These are phyloP conservation scores for Leccinum sublutescens DNA, from an alignment of 768 basidiomycete species.

Conservation along the genomic window DNA sequence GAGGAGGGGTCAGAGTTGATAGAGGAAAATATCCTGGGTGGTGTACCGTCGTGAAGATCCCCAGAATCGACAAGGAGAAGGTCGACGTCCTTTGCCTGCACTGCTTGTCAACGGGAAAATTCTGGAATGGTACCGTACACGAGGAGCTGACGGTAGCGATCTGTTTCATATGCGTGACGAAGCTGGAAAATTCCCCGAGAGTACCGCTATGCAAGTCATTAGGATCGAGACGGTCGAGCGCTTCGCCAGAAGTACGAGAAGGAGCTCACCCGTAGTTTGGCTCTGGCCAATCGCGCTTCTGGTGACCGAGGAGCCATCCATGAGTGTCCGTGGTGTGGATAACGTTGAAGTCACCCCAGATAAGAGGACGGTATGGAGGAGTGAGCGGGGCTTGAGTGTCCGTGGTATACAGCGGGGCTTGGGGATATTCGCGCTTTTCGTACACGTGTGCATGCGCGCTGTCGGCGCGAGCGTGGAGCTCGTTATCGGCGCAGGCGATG, in stretches of 20 bases:
- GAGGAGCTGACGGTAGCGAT: constrained; percentile 51
- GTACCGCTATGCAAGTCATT: constrained; percentile 41
- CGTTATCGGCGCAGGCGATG: constrained; percentile 21
- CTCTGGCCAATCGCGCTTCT: constrained; percentile 68
- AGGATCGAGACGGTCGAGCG: not conserved
- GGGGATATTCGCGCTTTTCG: constrained; percentile 41
- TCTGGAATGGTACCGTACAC: not conserved
- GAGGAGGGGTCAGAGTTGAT: constrained; percentile 7
- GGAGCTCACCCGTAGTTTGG: constrained; percentile 62
- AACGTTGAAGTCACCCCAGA: constrained; percentile 90
- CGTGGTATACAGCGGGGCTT: constrained; percentile 32
- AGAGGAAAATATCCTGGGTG: not conserved
- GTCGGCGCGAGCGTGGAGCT: constrained; percentile 23
- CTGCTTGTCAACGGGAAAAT: not conserved
- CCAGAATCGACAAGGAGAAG: constrained; percentile 80
- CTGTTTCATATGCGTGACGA: constrained; percentile 78
- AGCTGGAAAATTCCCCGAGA: constrained; percentile 85
- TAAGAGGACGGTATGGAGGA: constrained; percentile 62
- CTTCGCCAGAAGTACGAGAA: not conserved
- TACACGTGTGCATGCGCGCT: constrained; percentile 40
- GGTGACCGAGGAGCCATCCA: constrained; percentile 83
- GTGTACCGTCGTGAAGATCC: constrained; percentile 67
- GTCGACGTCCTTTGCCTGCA: constrained; percentile 69
- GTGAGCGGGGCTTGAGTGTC: constrained; percentile 43
- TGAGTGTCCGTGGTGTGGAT: constrained; percentile 85